These are phyloP conservation scores for Chaetomium tenue DNA, from an alignment of 495 filamentous ascomycete genomes.

Conservation along the genomic window DNA sequence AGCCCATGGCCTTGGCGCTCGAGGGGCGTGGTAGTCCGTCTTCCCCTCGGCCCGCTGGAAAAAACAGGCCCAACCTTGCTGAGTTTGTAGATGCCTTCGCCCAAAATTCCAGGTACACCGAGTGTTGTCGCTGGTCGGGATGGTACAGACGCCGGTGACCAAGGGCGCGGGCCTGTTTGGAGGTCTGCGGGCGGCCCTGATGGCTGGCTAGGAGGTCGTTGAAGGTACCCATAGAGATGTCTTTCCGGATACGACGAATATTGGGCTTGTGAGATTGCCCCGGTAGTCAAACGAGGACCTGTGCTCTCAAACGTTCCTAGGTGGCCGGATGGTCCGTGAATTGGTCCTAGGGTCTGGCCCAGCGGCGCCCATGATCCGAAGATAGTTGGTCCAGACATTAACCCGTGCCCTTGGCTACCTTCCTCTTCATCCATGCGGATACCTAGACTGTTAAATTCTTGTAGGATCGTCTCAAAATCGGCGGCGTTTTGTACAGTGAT, in stretches of 20 bases:
- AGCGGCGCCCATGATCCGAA: background rate
- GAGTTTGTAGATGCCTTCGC: conserved; percentile 34
- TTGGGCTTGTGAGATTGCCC: conserved; percentile 7
- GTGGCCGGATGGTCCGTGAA: background rate
- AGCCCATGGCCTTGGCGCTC: background rate
- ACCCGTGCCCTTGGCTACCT: background rate
- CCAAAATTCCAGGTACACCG: conserved; percentile 26
- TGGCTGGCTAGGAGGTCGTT: conserved; percentile 25
- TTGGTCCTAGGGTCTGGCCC: background rate
- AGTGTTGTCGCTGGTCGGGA: conserved; percentile 25
- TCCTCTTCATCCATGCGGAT: conserved; percentile 16
- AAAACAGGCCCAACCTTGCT: conserved; percentile 27
- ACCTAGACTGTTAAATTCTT: conserved; percentile 20
- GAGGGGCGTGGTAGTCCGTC: conserved; percentile 12
- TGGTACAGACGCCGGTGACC: conserved; percentile 17
- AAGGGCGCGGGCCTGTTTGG: conserved; percentile 3
- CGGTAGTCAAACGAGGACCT: conserved; percentile 1
- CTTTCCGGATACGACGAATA: conserved; percentile 1
- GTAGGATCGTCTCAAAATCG: conserved; percentile 22
- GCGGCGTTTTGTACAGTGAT: conserved; percentile 22
- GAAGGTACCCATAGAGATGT: background rate
- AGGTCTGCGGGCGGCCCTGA: background rate
- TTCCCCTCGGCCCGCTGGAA: conserved; percentile 14
- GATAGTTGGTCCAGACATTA: background rate
- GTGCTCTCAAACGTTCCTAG: conserved; percentile 3